These are phyloP conservation scores for Epichloe uncinata DNA, from an alignment of 2,329 filamentous ascomycete genomes.

Conservation along the genomic window DNA sequence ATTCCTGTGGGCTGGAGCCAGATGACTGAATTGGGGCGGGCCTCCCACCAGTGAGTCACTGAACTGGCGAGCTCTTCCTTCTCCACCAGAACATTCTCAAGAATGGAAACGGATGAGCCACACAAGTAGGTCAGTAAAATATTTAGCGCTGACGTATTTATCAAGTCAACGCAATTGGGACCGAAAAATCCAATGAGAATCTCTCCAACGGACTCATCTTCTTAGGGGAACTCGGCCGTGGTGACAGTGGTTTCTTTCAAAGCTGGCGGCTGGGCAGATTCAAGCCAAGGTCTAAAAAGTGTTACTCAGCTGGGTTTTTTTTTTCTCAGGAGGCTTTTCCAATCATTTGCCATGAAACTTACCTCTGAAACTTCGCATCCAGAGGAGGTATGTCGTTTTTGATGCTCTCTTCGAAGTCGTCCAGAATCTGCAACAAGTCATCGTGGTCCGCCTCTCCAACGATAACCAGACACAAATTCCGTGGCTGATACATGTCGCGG, in stretches of 20 bases:
- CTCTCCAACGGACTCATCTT: slow-evolving; percentile 88
- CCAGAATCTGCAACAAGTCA: slow-evolving; percentile 66
- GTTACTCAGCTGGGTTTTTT: neutral
- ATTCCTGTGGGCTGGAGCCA: slow-evolving; percentile 80
- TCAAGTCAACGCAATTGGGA: slow-evolving; percentile 60
- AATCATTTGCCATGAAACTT: slow-evolving; percentile 4
- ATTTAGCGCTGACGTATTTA: slow-evolving; percentile 59
- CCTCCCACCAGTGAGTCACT: slow-evolving; percentile 66
- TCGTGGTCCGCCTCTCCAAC: slow-evolving; percentile 83
- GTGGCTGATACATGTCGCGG: slow-evolving; percentile 93
- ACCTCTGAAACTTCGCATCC: slow-evolving; percentile 61
- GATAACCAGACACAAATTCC: slow-evolving; percentile 82
- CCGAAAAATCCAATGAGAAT: slow-evolving; percentile 79
- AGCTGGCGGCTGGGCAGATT: slow-evolving; percentile 64
- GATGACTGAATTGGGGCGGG: slow-evolving; percentile 68
- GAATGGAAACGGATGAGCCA: slow-evolving; percentile 80
- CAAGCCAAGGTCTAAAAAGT: slow-evolving; percentile 61
- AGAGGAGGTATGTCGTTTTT: slow-evolving; percentile 66
- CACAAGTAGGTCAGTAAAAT: slow-evolving; percentile 77
- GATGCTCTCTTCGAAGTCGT: slow-evolving; percentile 80
- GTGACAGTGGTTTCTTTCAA: slow-evolving; percentile 61
- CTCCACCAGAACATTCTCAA: slow-evolving; percentile 88
- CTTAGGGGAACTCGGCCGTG: slow-evolving; percentile 84
- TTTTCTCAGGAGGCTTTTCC: too few relatives aligned
- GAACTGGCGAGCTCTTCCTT: slow-evolving; percentile 84